Base-by-base conservation (phyloP, 352 stramenopile species). In the Phytophthora foliorum region DNA sequence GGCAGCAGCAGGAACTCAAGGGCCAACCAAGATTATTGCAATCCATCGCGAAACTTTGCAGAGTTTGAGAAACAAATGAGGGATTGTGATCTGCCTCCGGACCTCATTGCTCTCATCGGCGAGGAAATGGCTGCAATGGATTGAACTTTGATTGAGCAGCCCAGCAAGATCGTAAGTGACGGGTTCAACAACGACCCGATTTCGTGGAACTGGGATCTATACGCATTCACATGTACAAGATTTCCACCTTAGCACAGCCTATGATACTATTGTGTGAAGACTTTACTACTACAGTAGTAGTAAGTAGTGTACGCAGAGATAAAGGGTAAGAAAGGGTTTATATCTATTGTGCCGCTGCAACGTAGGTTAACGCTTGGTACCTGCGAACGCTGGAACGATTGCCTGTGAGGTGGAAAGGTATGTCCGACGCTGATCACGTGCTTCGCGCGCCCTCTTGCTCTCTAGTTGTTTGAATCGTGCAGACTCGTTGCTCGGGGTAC, bases 371-470 rank as follows among this genome's bases (percentile, higher is more conserved):
- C 46, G 67, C 17, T 62, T 72, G 31, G 4, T 38, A 38, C 38
- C 63, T 29, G 67, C 29, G 17, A 71, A 60, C 4, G 64, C 75
- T 24, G 81, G 75, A 34, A 89, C 67, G 32, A 91, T 67, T 5
- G 80, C 48, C 31, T 94, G 84, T 0, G 79, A 79, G 14, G 84
- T 84, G 19, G 86, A 88, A 27, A 91, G 46, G 59, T 91, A 94
- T 7, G 65, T 63, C 27, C 78, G 75, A 2, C 77, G 74, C 19
- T 77, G 45, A 13, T 89, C 70, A 22, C 81, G 59, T 5, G 68
- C 66, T 45, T 88, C 80, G 10, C 72, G 68, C 0, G 53, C 38
- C 25, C 68, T 74, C 63, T 83, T 80, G 3, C 88, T 66, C 48
- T 92, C 82, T 16, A 81, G 61, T 27, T 80, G 50, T 34, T 76